A percentile compares a stretch with the other conserved stretches of the same genome.
Conservation (phyloP, 257 asterid genomes). For the Lycium ferocissimum region DNA sequence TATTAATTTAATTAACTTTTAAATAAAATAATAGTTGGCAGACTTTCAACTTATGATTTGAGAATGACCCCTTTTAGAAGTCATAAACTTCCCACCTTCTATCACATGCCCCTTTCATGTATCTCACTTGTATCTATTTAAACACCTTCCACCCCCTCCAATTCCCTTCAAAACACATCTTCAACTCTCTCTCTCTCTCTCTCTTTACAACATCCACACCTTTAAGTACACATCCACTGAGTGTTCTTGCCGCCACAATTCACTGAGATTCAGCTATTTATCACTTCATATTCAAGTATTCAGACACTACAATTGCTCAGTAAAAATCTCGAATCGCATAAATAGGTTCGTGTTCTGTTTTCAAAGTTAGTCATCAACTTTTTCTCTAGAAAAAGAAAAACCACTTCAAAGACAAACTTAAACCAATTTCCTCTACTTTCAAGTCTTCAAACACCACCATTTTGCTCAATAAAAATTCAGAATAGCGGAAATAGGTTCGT, state of each 20-base stretch:
- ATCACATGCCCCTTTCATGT: constrained; percentile 52
- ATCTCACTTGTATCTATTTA: constrained; percentile 53
- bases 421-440: background rate
- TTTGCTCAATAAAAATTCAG: too few species aligned
- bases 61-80: constrained; percentile 40
- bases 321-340: too few species aligned
- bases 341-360: too few species aligned
- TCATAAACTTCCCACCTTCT: constrained; percentile 49
- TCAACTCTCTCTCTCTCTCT: constrained; percentile 34
- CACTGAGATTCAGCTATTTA: background rate
- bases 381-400: too few species aligned
- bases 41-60: constrained; percentile 58
- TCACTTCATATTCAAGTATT: background rate
- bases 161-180: constrained; percentile 37
- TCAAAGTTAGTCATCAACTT: too few species aligned
- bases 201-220: background rate
- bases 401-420: background rate
- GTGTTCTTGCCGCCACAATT: background rate
- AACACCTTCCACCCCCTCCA: constrained; percentile 40
- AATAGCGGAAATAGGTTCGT: background rate
- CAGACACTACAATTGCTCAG: too few species aligned
- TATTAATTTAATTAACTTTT: constrained; percentile 23
- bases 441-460: background rate
- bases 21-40: constrained; percentile 41
- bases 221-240: background rate